A percentile compares a stretch with the other conserved stretches of the same genome.
phyloP scores from a whole-genome alignment of 352 stramenopile species.

The Phytophthora colocasiae region DNA sequence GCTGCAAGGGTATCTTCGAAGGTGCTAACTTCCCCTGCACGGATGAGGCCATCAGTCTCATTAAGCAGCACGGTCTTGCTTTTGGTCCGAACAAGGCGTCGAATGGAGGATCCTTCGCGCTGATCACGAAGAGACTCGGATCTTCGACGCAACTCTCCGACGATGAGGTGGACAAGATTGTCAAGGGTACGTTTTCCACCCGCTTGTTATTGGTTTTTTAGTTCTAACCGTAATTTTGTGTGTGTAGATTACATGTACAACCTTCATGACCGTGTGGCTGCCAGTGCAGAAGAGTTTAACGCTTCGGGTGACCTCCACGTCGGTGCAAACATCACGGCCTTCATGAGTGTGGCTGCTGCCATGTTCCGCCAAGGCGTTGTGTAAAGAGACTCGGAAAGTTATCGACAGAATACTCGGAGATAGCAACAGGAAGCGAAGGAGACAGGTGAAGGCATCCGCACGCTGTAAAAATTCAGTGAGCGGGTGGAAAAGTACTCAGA shows the following conservation, averaged over 20 bases:
- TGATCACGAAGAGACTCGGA: slow-evolving; percentile 69
- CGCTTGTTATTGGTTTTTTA: background rate
- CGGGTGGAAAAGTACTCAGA: slow-evolving; percentile 18
- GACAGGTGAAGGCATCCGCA: slow-evolving; percentile 6
- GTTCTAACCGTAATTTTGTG: slow-evolving; percentile 17
- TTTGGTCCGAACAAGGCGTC: slow-evolving; percentile 89
- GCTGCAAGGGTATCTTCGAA: slow-evolving; percentile 90
- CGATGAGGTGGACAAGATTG: slow-evolving; percentile 71
- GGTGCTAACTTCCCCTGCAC: slow-evolving; percentile 87
- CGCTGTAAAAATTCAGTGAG: slow-evolving; percentile 8
- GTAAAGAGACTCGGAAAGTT: slow-evolving; percentile 56
- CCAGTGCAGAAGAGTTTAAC: slow-evolving; percentile 82
- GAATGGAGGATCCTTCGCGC: slow-evolving; percentile 81
- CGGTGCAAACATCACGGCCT: slow-evolving; percentile 97
- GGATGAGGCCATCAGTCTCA: slow-evolving; percentile 78
- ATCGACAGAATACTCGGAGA: slow-evolving; percentile 5
- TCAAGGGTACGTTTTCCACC: slow-evolving; percentile 57
- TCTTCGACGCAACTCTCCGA: slow-evolving; percentile 58
- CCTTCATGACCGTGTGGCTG: slow-evolving; percentile 75
- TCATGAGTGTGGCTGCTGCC: slow-evolving; percentile 96
- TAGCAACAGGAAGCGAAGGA: slow-evolving; percentile 10
- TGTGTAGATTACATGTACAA: slow-evolving; percentile 80
- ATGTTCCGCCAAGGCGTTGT: slow-evolving; percentile 98
- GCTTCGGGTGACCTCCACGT: slow-evolving; percentile 76
- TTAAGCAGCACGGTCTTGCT: slow-evolving; percentile 85